Evolutionary conservation across 2,329 filamentous ascomycete species (phyloP), one percentile per base, ranked within the genome.

Genomic region (Fusarium redolens): DNA sequence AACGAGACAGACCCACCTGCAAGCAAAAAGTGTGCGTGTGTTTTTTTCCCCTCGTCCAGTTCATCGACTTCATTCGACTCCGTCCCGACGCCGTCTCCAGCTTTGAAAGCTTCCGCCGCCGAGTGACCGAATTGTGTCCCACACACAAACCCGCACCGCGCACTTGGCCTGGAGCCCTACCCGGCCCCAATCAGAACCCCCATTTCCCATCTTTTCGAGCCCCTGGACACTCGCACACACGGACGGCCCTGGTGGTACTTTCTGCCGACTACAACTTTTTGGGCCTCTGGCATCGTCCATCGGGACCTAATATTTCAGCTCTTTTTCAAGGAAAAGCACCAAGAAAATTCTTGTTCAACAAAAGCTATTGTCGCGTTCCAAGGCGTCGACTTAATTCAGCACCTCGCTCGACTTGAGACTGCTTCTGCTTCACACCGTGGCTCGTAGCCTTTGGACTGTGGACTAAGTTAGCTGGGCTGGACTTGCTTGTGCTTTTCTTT

Each of bases 161-260:
- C 33, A 62, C 61, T 52, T 41, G 59, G 25, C 59, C 61, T 59
- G 68, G 65, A 77, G 73, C 75, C 75, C 75, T 77, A 76, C 56
- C 61, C 69, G 63, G 69, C 55, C 66, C 75, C 75, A 77, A 77
- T 77, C 75, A 77, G 60, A 68, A 41, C 41, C 61, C 44, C 48
- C 56, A 61, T 62, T 51, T 66, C 58, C 55, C 64, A 72, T 70
- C 69, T 69, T 61, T 69, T 70, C 51, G 65, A 72, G 54, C 70
- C 71, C 71, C 71, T 73, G 50, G 57, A 68, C 66, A 58, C 57
- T 73, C 69, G 69, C 70, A 70, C 70, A 73, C 70, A 66, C 60
- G 38, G 69, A 65, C 63, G 65, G 65, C 59, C 45, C 71, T 67
- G 66, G 66, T 66, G 66, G 47, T 73, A 73, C 70, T 72, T 72